Evolutionary conservation across 2,329 filamentous ascomycete species (phyloP), one percentile per base, ranked within the genome.

Genomic region (Aspergillus vadensis): DNA sequence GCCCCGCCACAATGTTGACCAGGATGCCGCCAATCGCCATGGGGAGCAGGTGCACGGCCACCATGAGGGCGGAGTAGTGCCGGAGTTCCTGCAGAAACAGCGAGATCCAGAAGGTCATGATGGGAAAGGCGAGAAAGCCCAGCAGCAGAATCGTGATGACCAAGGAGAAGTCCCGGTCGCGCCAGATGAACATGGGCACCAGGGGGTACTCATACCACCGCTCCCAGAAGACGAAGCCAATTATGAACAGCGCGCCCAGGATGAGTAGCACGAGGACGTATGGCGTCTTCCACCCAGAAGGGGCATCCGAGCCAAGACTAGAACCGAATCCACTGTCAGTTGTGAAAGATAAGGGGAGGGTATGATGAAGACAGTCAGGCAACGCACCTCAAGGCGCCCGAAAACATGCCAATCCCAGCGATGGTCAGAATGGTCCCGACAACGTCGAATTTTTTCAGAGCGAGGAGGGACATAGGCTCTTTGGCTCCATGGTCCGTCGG

Each of bases 371-470:
- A 57, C 38, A 41, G 36, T 12, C 44, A 21, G 52, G 32, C 12
- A 47, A 57, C 55, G 4, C 39, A 52, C 78, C 81, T 72, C 70
- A 85, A 80, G 81, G 83, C 84, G 21, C 85, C 85, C 14, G 85
- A 87, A 68, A 89, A 85, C 79, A 87, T 81, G 3, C 85, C 87
- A 60, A 88, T 86, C 0, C 88, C 87, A n/a, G 83, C 79, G 36
- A 90, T 81, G 3, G 87, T 86, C 61, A 89, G 72, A 1, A 82
- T 67, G 0, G 85, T 87, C 0, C 88, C 88, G 0, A 88, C 72
- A 6, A 85, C 71, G 73, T 90, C 88, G 67, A 90, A 85, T 41
- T 68, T 30, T 27, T 47, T 55, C 23, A 55, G 5, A 3, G 53
- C 41, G 9, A 32, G 39, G 5, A 23, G 9, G 27, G 53, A 55